These are phyloP conservation scores for Ophiocordyceps polyrhachis-furcata DNA, from an alignment of 2,329 filamentous ascomycete species.

Conservation along the genomic window DNA sequence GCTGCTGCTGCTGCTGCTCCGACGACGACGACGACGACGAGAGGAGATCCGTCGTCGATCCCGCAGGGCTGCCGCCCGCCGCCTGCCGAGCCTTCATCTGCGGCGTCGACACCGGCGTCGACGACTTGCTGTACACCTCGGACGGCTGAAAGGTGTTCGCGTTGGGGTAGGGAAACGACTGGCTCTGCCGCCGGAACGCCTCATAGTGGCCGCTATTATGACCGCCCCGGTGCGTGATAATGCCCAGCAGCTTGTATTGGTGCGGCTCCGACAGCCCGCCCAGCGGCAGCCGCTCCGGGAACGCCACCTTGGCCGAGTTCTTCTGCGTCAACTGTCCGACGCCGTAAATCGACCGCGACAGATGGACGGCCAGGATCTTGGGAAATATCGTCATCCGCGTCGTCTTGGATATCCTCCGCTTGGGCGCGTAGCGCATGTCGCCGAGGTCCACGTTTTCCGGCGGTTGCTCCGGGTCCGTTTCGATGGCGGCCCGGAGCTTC, in stretches of 20 bases:
- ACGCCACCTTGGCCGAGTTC: constrained; percentile 84
- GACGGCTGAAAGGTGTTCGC: constrained; percentile 60
- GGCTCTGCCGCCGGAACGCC: constrained; percentile 74
- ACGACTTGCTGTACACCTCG: constrained; percentile 49
- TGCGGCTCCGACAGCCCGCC: constrained; percentile 62
- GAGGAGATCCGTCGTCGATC: constrained; percentile 29
- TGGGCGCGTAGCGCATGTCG: constrained; percentile 54
- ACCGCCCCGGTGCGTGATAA: constrained; percentile 88
- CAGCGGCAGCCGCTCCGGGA: constrained; percentile 70
- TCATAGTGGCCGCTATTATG: constrained; percentile 97
- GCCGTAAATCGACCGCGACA: constrained; percentile 87
- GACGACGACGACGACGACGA: constrained; percentile 20
- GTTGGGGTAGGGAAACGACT: constrained; percentile 65
- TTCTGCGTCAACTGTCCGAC: constrained; percentile 61
- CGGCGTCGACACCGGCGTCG: constrained; percentile 32
- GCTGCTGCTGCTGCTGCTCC: constrained; percentile 14
- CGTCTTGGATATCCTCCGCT: constrained; percentile 69
- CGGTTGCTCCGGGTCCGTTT: constrained; percentile 62
- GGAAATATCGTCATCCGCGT: constrained; percentile 78
- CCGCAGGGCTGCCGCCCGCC: constrained; percentile 18
- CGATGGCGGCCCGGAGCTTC: constrained; percentile 49
- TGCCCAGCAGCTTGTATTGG: constrained; percentile 66
- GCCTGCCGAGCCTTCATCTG: constrained; percentile 18
- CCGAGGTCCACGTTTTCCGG: constrained; percentile 59
- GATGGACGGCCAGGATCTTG: constrained; percentile 75